These are phyloP conservation scores for Vanrija sp. DNA, from an alignment of 1,284 basidiomycete species.

Conservation along the genomic window DNA sequence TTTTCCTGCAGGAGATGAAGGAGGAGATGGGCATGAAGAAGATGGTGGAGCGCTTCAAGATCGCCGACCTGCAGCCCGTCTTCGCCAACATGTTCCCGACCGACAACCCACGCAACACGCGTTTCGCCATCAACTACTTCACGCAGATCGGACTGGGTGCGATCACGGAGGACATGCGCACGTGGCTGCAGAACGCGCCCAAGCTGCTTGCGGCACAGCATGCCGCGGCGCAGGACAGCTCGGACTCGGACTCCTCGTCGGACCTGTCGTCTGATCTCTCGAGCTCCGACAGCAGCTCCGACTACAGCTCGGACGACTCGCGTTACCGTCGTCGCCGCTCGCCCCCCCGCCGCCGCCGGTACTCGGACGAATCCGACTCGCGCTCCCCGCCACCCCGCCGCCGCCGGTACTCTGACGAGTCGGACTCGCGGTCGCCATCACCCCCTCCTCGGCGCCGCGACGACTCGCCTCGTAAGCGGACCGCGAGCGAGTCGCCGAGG, in stretches of 20 bases:
- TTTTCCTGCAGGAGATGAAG: constrained; percentile 89
- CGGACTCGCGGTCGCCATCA: constrained; percentile 15
- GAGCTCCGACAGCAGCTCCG: constrained; percentile 45
- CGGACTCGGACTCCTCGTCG: constrained; percentile 51
- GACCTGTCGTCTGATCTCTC: constrained; percentile 46
- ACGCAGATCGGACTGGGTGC: constrained; percentile 88
- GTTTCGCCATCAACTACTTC: constrained; percentile 97
- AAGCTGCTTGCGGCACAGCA: constrained; percentile 88
- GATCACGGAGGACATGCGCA: constrained; percentile 93
- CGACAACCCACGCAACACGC: constrained; percentile 92
- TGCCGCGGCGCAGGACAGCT: constrained; percentile 65
- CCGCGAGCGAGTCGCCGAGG: background rate
- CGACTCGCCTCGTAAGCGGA: background rate
- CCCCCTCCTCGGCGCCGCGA: constrained; percentile 9
- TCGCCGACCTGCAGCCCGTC: constrained; percentile 70
- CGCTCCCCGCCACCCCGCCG: constrained; percentile 18
- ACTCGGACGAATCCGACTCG: constrained; percentile 13
- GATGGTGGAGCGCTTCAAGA: constrained; percentile 79
- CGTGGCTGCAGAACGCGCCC: constrained; percentile 90
- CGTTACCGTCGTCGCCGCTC: constrained; percentile 12
- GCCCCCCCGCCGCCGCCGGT: constrained; percentile 13
- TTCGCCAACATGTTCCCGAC: constrained; percentile 88
- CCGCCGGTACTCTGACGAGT: constrained; percentile 20
- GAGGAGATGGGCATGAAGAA: constrained; percentile 85
- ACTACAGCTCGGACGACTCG: constrained; percentile 48